Percentiles rank a stretch among this genome's conserved stretches.
These are phyloP conservation scores for Cydonia oblonga DNA, from an alignment of 331 rosid species.

Conservation along the genomic window DNA sequence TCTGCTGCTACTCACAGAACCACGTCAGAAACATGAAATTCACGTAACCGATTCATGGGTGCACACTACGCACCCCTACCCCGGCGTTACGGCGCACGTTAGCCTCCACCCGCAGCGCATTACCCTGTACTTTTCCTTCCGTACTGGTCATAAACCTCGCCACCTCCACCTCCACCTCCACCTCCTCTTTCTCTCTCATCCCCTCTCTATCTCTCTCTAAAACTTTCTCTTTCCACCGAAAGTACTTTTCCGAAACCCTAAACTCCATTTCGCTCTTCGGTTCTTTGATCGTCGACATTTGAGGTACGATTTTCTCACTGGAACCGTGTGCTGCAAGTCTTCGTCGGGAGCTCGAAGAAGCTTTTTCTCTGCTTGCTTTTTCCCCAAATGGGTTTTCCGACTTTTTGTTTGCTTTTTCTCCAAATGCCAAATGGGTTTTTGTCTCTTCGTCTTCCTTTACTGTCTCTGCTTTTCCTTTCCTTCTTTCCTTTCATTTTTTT, in stretches of 20 bases:
- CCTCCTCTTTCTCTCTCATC: not conserved
- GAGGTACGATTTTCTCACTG: not conserved
- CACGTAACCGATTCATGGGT: not conserved
- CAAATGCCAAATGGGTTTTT: not conserved
- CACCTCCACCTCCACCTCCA: not conserved
- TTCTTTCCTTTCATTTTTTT: not conserved
- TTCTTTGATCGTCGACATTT: not conserved
- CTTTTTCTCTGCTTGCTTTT: not conserved
- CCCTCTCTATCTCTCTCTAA: not conserved
- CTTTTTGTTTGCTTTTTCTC: not conserved
- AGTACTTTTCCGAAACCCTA: not conserved
- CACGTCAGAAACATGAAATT: not conserved
- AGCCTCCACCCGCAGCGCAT: not conserved
- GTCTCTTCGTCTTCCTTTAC: not conserved
- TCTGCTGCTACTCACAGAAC: not conserved
- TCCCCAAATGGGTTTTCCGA: not conserved
- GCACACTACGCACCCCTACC: no score
- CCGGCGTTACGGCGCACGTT: not conserved
- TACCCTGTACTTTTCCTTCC: not conserved
- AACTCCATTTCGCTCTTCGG: not conserved
- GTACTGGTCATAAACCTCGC: not conserved
- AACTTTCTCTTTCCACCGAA: not conserved
- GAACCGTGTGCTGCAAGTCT: not conserved
- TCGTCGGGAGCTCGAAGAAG: not conserved
- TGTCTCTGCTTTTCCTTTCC: not conserved